phyloP scores from a whole-genome alignment of 2,329 filamentous ascomycete genomes.

The Colletotrichum eleusines region DNA sequence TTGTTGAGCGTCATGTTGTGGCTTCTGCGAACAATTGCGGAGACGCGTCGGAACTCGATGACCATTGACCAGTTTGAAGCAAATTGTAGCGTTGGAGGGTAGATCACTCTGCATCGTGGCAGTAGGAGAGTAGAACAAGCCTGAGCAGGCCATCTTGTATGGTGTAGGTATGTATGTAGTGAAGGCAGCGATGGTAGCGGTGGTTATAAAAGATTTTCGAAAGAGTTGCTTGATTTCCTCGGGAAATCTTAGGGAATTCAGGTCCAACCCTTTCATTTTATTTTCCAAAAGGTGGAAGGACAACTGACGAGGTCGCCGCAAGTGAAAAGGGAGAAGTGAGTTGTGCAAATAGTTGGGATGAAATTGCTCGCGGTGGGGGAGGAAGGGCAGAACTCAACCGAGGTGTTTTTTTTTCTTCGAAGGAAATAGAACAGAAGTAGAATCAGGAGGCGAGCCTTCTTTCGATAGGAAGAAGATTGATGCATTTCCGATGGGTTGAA shows the following conservation, averaged over 20 bases:
- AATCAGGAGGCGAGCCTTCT: too few species aligned
- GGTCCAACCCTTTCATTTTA: too few species aligned
- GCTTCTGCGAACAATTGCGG: neutral
- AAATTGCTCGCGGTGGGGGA: too few species aligned
- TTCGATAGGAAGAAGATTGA: neutral
- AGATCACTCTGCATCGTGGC: neutral
- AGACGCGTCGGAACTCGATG: neutral
- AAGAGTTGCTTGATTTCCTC: neutral
- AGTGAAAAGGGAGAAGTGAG: neutral
- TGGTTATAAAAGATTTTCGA: neutral
- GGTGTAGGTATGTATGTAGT: too few species aligned
- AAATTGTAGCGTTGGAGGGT: neutral
- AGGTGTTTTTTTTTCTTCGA: too few species aligned
- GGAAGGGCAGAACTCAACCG: neutral
- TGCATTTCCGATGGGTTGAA: neutral
- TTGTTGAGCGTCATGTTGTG: neutral
- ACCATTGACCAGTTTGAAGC: neutral
- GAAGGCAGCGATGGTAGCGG: too few species aligned
- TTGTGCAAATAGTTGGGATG: neutral
- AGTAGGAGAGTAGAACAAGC: slow-evolving; percentile 6
- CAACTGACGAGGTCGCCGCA: rapidly evolving
- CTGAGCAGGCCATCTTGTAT: neutral
- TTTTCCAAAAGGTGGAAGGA: rapidly evolving
- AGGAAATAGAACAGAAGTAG: neutral
- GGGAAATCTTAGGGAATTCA: too few species aligned